phyloP scores from a whole-genome alignment of 106 monocot species.

The Allium sativum region DNA sequence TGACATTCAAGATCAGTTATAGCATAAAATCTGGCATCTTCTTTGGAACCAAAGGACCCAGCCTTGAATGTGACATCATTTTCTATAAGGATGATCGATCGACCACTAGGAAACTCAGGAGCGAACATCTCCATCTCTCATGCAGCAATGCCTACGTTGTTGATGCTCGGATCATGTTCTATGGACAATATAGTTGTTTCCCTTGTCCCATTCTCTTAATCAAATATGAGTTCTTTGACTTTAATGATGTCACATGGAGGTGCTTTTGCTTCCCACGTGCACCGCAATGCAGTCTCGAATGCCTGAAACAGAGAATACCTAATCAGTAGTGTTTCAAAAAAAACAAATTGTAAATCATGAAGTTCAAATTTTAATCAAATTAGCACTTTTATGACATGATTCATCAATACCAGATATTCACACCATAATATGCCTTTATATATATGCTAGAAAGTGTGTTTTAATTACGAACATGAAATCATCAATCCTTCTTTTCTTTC shows the following conservation, averaged over 20 bases:
- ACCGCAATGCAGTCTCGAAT: conserved; percentile 67
- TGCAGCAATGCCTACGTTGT: conserved; percentile 88
- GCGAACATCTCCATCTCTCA: conserved; percentile 77
- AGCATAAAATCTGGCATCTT: conserved; percentile 88
- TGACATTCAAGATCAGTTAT: conserved; percentile 68
- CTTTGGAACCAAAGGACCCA: conserved; percentile 93
- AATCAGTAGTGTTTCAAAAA: not conserved
- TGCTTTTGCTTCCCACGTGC: conserved; percentile 36
- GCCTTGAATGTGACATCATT: conserved; percentile 90
- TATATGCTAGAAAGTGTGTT: no score
- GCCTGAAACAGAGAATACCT: conserved; percentile 34
- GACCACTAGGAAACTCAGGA: conserved; percentile 81
- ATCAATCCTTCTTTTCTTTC: no score
- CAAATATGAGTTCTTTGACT: conserved; percentile 63
- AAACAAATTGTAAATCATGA: no score
- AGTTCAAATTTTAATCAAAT: not conserved
- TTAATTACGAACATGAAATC: no score
- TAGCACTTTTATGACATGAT: no score
- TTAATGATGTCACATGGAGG: conserved; percentile 23
- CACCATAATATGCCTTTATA: no score
- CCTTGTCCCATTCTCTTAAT: conserved; percentile 55
- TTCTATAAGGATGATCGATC: conserved; percentile 69
- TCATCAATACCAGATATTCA: no score
- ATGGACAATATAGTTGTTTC: conserved; percentile 51
- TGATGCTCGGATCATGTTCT: conserved; percentile 50